Evolutionary conservation across 2,329 filamentous ascomycete genomes (phyloP), one percentile per base, ranked within the genome.

Genomic region (Apiospora hydei): DNA sequence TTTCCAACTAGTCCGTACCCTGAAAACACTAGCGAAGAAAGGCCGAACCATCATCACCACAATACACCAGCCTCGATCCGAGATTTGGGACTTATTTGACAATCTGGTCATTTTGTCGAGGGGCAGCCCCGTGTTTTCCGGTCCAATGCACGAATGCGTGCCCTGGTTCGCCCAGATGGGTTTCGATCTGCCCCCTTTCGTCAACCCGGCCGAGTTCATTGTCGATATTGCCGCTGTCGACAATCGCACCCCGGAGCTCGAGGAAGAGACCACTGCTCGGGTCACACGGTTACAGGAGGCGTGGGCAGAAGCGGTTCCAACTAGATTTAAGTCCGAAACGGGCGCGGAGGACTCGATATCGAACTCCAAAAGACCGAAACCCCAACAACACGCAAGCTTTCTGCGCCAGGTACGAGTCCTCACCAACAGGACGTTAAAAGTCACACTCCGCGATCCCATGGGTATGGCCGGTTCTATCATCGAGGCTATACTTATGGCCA

Each of bases 31-130:
- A 2, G 91, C 92, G 0, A 84, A 85, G 47, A 92, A 92, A 78
- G 92, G 92, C 0, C 84, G 92, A 34, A 95, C 92, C 0, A 86
- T 95, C 71, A 88, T 95, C 18, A 91, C 91, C 0, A 94, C 92
- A 0, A 93, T 95, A 47, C 93, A 95, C 78, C 92, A 94, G 74
- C 93, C 93, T 26, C 87, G 93, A 26, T 94, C 92, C 0, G 93
- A 95, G 79, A 95, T 95, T 18, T 95, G 93, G 92, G 87, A 89
- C 44, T 85, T 94, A 21, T 93, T 95, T 77, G 93, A 95, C 79
- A 90, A 90, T 72, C 84, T 95, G 10, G 84, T 94, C 13, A 85
- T 95, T 16, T 80, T 95, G 3, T 90, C 92, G 1, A 88, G 86
- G 75, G 93, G 93, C 0, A 88, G 87, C 46, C 89, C 91, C 0